Evolutionary conservation across 1,284 basidiomycete species (phyloP).

Genomic region (Ceratobasidium sp.): DNA sequence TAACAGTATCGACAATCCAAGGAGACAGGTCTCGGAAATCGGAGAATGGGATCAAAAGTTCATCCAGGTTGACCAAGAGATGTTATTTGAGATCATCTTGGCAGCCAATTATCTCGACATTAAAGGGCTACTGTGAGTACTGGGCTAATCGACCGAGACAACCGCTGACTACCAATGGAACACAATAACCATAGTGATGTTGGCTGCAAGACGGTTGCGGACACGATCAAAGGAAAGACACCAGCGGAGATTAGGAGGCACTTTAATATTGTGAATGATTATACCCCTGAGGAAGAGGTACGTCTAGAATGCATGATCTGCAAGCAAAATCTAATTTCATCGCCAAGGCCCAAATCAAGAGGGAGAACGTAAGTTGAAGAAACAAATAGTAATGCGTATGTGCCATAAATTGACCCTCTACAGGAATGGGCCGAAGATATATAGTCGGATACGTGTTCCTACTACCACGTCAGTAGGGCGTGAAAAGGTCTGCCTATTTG

Average conservation of each 20-base stretch:
- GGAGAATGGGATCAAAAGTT: constrained; percentile 70
- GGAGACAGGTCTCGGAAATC: constrained; percentile 64
- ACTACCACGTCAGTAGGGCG: no score
- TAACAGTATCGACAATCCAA: constrained; percentile 60
- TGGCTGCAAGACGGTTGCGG: constrained; percentile 74
- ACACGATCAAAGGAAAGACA: constrained; percentile 99
- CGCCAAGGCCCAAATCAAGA: constrained; percentile 94
- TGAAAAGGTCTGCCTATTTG: no score
- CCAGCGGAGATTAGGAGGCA: constrained; percentile 96
- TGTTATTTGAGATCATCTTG: constrained; percentile 69
- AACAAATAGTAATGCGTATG: no score
- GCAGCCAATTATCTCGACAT: constrained; percentile 74
- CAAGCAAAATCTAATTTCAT: not conserved
- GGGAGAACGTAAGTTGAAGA: constrained; percentile 86
- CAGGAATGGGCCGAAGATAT: no score
- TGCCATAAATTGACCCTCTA: no score
- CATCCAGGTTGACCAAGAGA: constrained; percentile 62
- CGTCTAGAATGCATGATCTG: constrained; percentile 49
- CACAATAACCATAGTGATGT: constrained; percentile 58
- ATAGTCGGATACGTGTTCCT: no score
- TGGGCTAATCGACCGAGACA: not conserved
- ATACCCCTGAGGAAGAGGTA: constrained; percentile 98
- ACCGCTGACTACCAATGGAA: not conserved
- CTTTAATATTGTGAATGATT: constrained; percentile 98
- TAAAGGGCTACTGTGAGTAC: constrained; percentile 64